Evolutionary conservation across 2,329 filamentous ascomycete species (phyloP).

Genomic region (Fonsecaea erecta): DNA sequence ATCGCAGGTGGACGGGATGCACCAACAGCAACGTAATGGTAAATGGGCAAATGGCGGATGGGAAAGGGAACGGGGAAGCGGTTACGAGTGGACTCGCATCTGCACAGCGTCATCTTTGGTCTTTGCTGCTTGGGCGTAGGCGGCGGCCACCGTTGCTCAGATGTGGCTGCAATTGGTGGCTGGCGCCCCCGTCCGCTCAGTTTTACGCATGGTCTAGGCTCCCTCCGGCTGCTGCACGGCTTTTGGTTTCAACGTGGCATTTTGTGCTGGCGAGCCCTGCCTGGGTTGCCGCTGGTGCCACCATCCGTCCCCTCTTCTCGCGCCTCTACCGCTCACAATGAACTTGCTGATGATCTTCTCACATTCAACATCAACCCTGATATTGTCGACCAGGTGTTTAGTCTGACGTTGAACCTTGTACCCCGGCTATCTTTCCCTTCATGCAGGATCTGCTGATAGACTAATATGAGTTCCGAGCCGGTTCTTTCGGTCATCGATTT

Average conservation of each 20-base stretch:
- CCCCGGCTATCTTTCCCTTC: no score
- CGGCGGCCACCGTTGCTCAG: constrained; percentile 4
- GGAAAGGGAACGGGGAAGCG: constrained; percentile 21
- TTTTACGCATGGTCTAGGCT: constrained; percentile 5
- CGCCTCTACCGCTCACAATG: no score
- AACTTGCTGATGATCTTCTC: no score
- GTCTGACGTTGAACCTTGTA: no score
- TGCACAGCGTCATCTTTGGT: constrained; percentile 15
- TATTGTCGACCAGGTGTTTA: no score
- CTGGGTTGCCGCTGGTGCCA: no score
- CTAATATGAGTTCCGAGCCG: no score
- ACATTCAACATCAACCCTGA: no score
- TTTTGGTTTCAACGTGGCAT: constrained; percentile 16
- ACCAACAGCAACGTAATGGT: constrained; percentile 9
- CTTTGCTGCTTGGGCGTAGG: neutral
- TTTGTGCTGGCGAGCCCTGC: constrained; percentile 1
- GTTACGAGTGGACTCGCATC: constrained; percentile 2
- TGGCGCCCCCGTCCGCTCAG: constrained; percentile 1
- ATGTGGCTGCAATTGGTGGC: constrained; percentile 8
- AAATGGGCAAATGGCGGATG: constrained; percentile 23
- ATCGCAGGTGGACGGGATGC: constrained; percentile 11
- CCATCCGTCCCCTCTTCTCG: no score
- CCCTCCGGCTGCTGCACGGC: neutral
- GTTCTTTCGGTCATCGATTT: no score
- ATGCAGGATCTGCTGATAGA: no score